phyloP scores from a whole-genome alignment of 805 yeast genomes.

The Candida orba region DNA sequence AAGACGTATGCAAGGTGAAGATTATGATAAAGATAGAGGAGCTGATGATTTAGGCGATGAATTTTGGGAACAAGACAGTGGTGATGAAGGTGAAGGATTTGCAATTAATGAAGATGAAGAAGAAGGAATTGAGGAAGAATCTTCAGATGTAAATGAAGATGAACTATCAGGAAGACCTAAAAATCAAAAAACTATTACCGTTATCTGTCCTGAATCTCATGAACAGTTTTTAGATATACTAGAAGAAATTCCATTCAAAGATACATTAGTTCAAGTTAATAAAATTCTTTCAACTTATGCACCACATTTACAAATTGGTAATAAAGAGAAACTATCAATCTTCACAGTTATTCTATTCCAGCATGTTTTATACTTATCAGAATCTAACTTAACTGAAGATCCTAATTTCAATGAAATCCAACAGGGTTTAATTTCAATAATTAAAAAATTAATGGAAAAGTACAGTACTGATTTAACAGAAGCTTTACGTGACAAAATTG shows the following conservation, averaged over 20 bases:
- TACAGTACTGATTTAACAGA: slow-evolving; percentile 60
- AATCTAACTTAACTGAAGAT: slow-evolving; percentile 29
- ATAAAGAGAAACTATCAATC: slow-evolving; percentile 61
- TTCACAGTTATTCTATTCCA: slow-evolving; percentile 60
- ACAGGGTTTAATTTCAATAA: slow-evolving; percentile 36
- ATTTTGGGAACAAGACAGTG: slow-evolving; percentile 58
- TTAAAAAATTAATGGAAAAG: slow-evolving; percentile 56
- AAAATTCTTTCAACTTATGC: slow-evolving; percentile 55
- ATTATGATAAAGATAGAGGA: slow-evolving; percentile 35
- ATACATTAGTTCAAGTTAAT: slow-evolving; percentile 42
- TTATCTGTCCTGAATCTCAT: slow-evolving; percentile 43
- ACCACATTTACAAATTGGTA: slow-evolving; percentile 75
- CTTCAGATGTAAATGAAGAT: slow-evolving; percentile 34
- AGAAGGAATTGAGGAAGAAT: slow-evolving; percentile 35
- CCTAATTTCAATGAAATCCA: slow-evolving; percentile 29
- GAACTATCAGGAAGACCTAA: slow-evolving; percentile 22
- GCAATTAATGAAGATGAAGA: slow-evolving; percentile 26
- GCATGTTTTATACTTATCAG: slow-evolving; percentile 47
- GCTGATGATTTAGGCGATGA: slow-evolving; percentile 66
- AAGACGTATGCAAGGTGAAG: slow-evolving; percentile 65
- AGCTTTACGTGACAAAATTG: slow-evolving; percentile 50
- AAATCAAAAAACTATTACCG: slow-evolving; percentile 10
- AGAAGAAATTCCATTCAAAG: slow-evolving; percentile 28
- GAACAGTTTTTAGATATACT: slow-evolving; percentile 34
- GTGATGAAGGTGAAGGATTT: slow-evolving; percentile 33